Evolutionary conservation across 768 basidiomycete species (phyloP), one percentile per base, ranked within the genome.

Genomic region (Exidia glandulosa): DNA sequence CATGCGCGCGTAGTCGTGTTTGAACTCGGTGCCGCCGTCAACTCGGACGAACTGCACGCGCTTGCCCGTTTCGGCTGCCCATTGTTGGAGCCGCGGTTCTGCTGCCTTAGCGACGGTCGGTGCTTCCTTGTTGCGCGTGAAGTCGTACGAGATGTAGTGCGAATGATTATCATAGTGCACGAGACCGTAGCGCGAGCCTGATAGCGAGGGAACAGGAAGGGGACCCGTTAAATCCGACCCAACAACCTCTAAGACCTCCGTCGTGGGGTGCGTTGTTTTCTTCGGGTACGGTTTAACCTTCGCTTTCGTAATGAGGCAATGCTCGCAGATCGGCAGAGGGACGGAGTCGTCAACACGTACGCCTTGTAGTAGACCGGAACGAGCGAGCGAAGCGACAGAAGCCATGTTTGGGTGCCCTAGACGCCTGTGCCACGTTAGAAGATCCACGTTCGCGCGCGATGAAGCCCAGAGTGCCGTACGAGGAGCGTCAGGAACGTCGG

Each of bases 11-110:
- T 29, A 54, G 5, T 9, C 30, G 5, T 12, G 6, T 9, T 10
- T 50, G 50, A 54, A 54, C 50, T 54, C 50, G 12, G 16, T 13
- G 27, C 27, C 50, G 50, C 30, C 30, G 57, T 75, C 71, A 48
- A 27, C 16, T 7, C 31, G 23, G 16, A 54, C 50, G 16, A 27
- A n/a, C 23, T 27, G 50, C 27, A 54, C 12, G 12, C 5, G 9
- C 41, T 45, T 19, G 41, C 41, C 41, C 16, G 16, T 19, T 19
- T 45, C 41, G 23, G 41, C 41, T 6, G 9, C 9, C 12, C 16
- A 23, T 14, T 45, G 16, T 45, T 45, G 41, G 7, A 45, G 41
- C 16, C 41, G 41, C 16, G 16, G 6, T 6, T 19, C 12, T 6
- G 41, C 41, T 14, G 16, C 16, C 9, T 10, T 13, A 14, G 16